phyloP scores from a whole-genome alignment of 2,329 filamentous ascomycete genomes.

The Fonsecaea monophora region DNA sequence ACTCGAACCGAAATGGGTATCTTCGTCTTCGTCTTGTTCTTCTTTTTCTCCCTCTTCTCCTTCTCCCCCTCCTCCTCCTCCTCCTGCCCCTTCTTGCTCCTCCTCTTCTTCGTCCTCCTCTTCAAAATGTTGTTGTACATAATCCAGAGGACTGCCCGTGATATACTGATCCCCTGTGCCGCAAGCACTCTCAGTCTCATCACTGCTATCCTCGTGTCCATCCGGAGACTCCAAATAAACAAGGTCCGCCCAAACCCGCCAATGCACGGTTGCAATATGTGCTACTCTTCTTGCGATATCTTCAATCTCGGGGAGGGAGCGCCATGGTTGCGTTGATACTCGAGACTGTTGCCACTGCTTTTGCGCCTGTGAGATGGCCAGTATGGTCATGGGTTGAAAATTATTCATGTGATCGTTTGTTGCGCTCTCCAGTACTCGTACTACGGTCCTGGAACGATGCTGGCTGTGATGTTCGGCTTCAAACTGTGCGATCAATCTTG shows the following conservation, averaged over 20 bases:
- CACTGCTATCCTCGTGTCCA: conserved; percentile 1
- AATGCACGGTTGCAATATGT: conserved; percentile 85
- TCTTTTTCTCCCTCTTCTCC: neutral
- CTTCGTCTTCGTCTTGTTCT: neutral
- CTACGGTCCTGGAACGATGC: conserved; percentile 6
- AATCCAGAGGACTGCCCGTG: neutral
- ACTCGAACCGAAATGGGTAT: neutral
- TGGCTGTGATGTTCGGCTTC: conserved; percentile 16
- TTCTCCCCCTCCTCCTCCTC: too few species aligned
- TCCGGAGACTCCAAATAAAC: conserved; percentile 60
- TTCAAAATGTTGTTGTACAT: conserved; percentile 12
- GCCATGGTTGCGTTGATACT: conserved; percentile 28
- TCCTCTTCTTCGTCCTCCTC: neutral
- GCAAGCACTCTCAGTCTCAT: conserved; percentile 7
- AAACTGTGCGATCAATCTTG: conserved; percentile 16
- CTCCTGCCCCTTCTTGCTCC: too few species aligned
- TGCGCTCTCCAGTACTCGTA: conserved; percentile 43
- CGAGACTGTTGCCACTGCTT: conserved; percentile 41
- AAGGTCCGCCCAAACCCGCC: conserved; percentile 83
- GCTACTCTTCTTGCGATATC: conserved; percentile 75
- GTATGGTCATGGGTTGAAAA: conserved; percentile 51
- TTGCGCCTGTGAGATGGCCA: conserved; percentile 54
- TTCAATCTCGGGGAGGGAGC: conserved; percentile 46
- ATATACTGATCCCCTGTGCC: neutral
- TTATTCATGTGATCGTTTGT: conserved; percentile 43